phyloP scores from a whole-genome alignment of 2,329 filamentous ascomycete genomes.

The Aspergillus nomiae region DNA sequence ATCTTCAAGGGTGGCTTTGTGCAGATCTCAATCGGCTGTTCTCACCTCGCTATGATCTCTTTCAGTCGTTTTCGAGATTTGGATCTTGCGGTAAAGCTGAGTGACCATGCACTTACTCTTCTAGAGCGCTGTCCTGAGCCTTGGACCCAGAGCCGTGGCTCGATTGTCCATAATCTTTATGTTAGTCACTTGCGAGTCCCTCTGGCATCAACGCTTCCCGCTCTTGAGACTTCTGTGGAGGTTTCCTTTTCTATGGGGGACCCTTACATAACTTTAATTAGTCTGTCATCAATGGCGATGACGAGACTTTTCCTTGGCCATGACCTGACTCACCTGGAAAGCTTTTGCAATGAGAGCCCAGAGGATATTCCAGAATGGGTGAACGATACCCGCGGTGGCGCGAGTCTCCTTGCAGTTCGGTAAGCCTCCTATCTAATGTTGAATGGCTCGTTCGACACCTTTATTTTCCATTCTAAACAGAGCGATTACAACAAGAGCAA shows the following conservation, averaged over 20 bases:
- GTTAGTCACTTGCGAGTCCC: constrained; percentile 62
- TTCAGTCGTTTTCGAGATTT: constrained; percentile 61
- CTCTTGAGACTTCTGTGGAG: constrained; percentile 58
- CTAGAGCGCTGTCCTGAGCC: constrained; percentile 55
- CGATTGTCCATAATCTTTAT: constrained; percentile 61
- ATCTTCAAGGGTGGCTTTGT: constrained; percentile 57
- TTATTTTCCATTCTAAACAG: neutral
- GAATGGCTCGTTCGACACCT: neutral
- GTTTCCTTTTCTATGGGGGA: constrained; percentile 60
- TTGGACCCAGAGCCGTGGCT: constrained; percentile 58
- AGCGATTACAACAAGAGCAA: neutral
- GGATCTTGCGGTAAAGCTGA: constrained; percentile 56
- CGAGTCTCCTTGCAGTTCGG: constrained; percentile 55
- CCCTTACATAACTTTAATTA: constrained; percentile 59
- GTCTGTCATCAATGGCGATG: constrained; percentile 60
- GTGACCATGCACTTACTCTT: constrained; percentile 54
- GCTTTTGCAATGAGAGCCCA: constrained; percentile 58
- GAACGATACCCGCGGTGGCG: constrained; percentile 60
- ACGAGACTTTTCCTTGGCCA: constrained; percentile 59
- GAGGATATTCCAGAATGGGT: constrained; percentile 61
- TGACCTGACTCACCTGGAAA: constrained; percentile 60
- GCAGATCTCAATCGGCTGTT: constrained; percentile 61
- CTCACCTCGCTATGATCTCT: constrained; percentile 59
- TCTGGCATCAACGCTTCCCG: constrained; percentile 53
- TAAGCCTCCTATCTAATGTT: constrained; percentile 20